phyloP scores from a whole-genome alignment of 441 rosid genomes.

The Cnidoscolus chayamansa region DNA sequence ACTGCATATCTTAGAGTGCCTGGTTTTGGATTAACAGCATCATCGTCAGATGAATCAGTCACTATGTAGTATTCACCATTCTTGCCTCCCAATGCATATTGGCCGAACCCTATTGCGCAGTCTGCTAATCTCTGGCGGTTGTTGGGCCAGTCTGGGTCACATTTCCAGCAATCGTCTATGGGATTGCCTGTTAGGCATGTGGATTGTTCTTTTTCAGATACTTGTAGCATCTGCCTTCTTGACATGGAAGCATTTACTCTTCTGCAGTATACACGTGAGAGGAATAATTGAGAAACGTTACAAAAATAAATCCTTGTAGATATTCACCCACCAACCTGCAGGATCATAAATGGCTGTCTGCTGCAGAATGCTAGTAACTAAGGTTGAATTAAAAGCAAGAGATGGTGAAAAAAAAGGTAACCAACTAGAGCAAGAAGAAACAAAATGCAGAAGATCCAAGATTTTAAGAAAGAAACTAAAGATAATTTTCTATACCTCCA shows the following conservation, averaged over 20 bases:
- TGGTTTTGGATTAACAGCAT: slow-evolving; percentile 71
- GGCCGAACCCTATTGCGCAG: slow-evolving; percentile 95
- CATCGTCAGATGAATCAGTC: slow-evolving; percentile 76
- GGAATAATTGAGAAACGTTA: neutral
- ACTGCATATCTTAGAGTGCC: slow-evolving; percentile 91
- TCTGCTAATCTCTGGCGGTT: slow-evolving; percentile 81
- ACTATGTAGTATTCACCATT: slow-evolving; percentile 76
- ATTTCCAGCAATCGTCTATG: slow-evolving; percentile 95
- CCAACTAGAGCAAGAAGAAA: slow-evolving; percentile 1
- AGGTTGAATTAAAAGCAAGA: neutral
- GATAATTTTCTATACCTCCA: neutral
- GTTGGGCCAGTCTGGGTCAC: slow-evolving; percentile 89
- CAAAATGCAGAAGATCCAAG: slow-evolving; percentile 11
- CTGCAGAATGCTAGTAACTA: neutral
- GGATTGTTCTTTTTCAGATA: slow-evolving; percentile 34
- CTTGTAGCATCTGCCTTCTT: slow-evolving; percentile 58
- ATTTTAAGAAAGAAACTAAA: neutral
- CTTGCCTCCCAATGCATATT: slow-evolving; percentile 83
- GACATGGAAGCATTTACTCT: slow-evolving; percentile 70
- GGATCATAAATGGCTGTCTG: slow-evolving; percentile 9
- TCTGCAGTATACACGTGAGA: slow-evolving; percentile 33
- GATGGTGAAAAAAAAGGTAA: neutral
- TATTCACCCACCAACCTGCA: neutral
- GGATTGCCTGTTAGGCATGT: slow-evolving; percentile 79
- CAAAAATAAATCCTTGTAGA: neutral